Evolutionary conservation across 2,329 filamentous ascomycete genomes (phyloP).

Genomic region (Cladophialophora yegresii): DNA sequence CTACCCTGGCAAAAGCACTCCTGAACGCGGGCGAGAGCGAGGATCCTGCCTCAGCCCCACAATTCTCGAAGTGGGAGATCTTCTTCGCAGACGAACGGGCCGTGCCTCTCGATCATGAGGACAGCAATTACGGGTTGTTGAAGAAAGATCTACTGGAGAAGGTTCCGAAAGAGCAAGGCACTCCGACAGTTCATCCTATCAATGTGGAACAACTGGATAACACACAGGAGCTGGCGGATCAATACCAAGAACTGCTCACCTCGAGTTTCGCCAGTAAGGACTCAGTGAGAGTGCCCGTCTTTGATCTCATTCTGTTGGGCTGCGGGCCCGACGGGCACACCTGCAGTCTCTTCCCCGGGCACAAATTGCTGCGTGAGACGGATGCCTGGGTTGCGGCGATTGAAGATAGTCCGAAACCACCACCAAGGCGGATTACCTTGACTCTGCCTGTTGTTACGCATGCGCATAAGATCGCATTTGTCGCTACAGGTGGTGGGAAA

Average conservation of each 20-base stretch:
- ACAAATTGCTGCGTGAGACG: constrained; percentile 79
- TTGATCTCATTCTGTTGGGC: constrained; percentile 89
- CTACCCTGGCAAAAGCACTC: constrained; percentile 81
- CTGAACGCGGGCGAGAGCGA: constrained; percentile 51
- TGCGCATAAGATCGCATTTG: constrained; percentile 81
- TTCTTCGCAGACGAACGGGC: constrained; percentile 98
- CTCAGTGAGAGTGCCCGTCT: constrained; percentile 90
- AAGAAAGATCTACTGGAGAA: constrained; percentile 87
- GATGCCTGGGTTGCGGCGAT: constrained; percentile 92
- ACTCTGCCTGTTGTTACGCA: constrained; percentile 89
- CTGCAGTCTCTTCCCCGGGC: constrained; percentile 91
- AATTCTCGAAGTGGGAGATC: constrained; percentile 91
- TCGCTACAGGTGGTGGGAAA: constrained; percentile 87
- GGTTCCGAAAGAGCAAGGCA: constrained; percentile 67
- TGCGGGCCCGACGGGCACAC: constrained; percentile 97
- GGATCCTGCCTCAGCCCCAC: constrained; percentile 39
- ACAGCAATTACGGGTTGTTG: constrained; percentile 90
- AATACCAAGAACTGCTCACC: constrained; percentile 88
- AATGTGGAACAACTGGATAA: constrained; percentile 68
- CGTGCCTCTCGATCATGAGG: constrained; percentile 84
- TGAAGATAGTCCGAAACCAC: constrained; percentile 92
- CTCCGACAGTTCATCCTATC: constrained; percentile 77
- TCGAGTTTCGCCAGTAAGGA: constrained; percentile 85
- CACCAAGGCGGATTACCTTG: constrained; percentile 84
- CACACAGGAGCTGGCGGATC: constrained; percentile 86